These are phyloP conservation scores for Eucalyptus caleyi DNA, from an alignment of 345 rosid species.

Conservation along the genomic window DNA sequence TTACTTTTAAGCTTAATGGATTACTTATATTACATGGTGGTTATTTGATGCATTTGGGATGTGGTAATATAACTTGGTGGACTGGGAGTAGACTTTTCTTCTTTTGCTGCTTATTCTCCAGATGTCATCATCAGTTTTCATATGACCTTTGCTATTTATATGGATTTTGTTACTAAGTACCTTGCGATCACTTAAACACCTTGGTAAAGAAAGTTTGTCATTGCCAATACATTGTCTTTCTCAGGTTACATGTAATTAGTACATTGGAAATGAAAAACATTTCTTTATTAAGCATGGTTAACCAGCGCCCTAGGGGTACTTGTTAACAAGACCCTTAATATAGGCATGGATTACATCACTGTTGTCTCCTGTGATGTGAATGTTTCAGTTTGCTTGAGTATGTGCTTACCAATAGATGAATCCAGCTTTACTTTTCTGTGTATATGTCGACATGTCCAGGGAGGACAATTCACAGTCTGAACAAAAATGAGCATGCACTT, in stretches of 20 bases:
- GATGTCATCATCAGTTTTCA: neutral
- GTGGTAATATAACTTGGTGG: neutral
- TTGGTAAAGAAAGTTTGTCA: neutral
- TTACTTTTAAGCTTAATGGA: neutral
- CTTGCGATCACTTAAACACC: neutral
- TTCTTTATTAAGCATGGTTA: neutral
- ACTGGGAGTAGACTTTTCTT: neutral
- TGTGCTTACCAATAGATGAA: neutral
- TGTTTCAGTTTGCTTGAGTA: neutral
- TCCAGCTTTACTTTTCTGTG: neutral
- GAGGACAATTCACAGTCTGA: constrained; percentile 69
- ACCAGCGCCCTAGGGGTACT: neutral
- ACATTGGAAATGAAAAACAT: neutral
- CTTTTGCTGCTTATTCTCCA: neutral
- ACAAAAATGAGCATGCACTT: constrained; percentile 85
- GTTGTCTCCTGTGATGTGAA: neutral
- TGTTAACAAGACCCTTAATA: neutral
- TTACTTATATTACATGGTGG: neutral
- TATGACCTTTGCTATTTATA: neutral
- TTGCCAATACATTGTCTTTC: neutral
- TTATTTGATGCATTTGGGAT: neutral
- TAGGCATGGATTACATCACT: neutral
- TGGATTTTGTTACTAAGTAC: neutral
- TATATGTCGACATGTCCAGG: constrained; percentile 20
- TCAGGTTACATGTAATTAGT: neutral